Conservation (phyloP, 306 rosid species). For the Hippophae gyantsensis region DNA sequence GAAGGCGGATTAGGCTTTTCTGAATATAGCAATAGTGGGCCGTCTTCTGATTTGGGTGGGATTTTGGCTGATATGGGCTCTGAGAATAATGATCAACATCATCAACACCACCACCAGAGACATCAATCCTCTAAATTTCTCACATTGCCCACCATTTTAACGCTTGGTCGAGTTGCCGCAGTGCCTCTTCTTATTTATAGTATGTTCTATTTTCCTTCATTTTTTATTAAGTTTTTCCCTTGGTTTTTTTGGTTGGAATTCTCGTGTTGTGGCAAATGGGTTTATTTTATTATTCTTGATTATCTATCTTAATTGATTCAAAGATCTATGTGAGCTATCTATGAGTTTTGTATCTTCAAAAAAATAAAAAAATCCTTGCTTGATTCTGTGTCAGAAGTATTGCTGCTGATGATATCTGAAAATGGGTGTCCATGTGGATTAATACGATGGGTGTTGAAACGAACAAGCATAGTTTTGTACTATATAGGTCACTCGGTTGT, state of each 20-base stretch:
- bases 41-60: conserved; percentile 31
- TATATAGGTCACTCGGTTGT: too few relatives aligned
- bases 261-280: conserved; percentile 7
- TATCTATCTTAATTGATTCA: neutral
- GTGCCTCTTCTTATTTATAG: conserved; percentile 74
- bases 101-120: conserved; percentile 10
- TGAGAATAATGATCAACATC: conserved; percentile 35
- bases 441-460: too few relatives aligned
- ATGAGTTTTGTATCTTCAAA: too few relatives aligned
- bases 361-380: too few relatives aligned
- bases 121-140: conserved; percentile 52
- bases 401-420: too few relatives aligned
- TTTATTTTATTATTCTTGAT: conserved; percentile 3
- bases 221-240: neutral
- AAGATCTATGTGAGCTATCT: too few relatives aligned
- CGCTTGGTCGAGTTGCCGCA: conserved; percentile 88
- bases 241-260: neutral
- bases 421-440: too few relatives aligned
- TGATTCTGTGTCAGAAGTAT: too few relatives aligned
- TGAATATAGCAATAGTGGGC: conserved; percentile 16
- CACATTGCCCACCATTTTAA: conserved; percentile 77
- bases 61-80: conserved; percentile 46
- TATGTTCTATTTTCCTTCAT: conserved; percentile 19
- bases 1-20: conserved; percentile 5
- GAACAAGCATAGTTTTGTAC: too few relatives aligned